Evolutionary conservation across 768 basidiomycete genomes (phyloP).

Genomic region (Fomitopsis serialis): DNA sequence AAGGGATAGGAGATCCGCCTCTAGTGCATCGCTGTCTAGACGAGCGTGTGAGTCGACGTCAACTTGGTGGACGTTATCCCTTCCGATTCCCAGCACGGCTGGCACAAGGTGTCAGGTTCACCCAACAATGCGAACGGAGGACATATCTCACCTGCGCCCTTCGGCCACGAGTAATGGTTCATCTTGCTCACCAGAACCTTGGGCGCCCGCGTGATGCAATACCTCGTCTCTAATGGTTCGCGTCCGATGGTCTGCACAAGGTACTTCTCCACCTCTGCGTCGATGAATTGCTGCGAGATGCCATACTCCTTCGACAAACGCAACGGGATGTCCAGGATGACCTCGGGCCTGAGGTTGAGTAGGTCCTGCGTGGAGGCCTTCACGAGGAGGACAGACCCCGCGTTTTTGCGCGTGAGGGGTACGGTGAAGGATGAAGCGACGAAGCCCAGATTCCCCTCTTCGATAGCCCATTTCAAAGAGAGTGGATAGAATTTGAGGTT

Average conservation of each 20-base stretch:
- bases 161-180: slow-evolving; percentile 45
- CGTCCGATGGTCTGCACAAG: slow-evolving; percentile 33
- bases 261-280: slow-evolving; percentile 25
- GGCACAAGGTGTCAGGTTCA: background rate
- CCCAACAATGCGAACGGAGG: background rate
- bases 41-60: slow-evolving; percentile 32
- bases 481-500: slow-evolving; percentile 44
- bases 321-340: slow-evolving; percentile 30
- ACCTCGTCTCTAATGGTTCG: slow-evolving; percentile 23
- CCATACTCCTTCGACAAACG: slow-evolving; percentile 29
- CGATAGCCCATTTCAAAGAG: slow-evolving; percentile 30
- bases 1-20: background rate
- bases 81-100: slow-evolving; percentile 41
- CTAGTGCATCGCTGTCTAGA: slow-evolving; percentile 10
- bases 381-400: slow-evolving; percentile 19
- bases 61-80: slow-evolving; percentile 30
- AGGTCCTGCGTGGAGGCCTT: slow-evolving; percentile 34
- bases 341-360: slow-evolving; percentile 31
- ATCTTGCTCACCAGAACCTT: slow-evolving; percentile 26
- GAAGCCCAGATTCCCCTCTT: slow-evolving; percentile 23
- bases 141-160: slow-evolving; percentile 33
- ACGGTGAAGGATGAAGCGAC: slow-evolving; percentile 29
- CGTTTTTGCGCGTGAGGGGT: slow-evolving; percentile 18
- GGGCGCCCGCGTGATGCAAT: slow-evolving; percentile 17
- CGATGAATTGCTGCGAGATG: slow-evolving; percentile 28